Evolutionary conservation across 768 basidiomycete species (phyloP), one percentile per base, ranked within the genome.

Genomic region (Leccinum pellstonianum): DNA sequence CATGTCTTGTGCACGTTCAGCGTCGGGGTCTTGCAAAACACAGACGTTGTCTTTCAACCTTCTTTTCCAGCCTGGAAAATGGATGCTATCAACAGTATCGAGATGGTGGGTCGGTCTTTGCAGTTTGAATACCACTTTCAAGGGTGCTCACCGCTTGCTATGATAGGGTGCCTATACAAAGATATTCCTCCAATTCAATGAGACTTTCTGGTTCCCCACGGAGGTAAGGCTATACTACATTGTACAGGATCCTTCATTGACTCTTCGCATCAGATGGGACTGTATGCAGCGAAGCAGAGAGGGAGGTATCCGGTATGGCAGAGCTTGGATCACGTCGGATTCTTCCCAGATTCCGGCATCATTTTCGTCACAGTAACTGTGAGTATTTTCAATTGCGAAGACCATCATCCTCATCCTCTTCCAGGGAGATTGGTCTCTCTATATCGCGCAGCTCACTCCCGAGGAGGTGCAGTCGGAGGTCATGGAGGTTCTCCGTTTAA

Each of bases 221-320:
- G 68, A 82, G 76, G 78, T 75, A 41, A 25, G 46, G 3, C 6
- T 47, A 11, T 23, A 12, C 8, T 19, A 31, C 0, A 31, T 31
- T 31, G 31, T 31, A 31, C 31, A 9, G 17, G 12, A 8, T 17
- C 0, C 33, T 17, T 41, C 9, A 57, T 29, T 43, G 41, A 2
- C 12, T 51, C 19, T 8, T 19, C 4, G 14, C 10, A 46, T 38
- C 52, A 73, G 73, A 64, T 75, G 73, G 85, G 77, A 8, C 66
- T 86, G 6, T 86, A 84, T 62, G 85, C 86, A 4, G 83, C 83
- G 57, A 68, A 72, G 17, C 77, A 83, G 58, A 79, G 86, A 21
- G 87, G 87, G 5, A 76, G 77, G 33, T 88, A 87, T 70, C 84
- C 85, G 0, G 80, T 87, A 6, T 88, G 86, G 87, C 86, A 88